Base-by-base conservation (phyloP, 2,329 filamentous ascomycete species). In the Fonsecaea nubica region DNA sequence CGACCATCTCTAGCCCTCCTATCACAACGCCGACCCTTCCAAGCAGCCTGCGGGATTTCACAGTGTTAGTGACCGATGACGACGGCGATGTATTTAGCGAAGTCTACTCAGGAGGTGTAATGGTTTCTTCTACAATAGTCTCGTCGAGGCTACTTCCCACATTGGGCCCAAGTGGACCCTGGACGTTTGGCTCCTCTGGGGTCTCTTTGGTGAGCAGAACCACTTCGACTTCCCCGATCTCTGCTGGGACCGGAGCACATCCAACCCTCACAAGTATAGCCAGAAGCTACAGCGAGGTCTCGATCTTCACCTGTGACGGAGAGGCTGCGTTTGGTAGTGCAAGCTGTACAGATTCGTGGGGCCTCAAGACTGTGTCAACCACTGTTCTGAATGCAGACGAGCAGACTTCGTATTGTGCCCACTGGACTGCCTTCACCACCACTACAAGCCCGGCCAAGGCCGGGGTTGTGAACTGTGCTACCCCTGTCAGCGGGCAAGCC, bases 371-470 rank as follows among this genome's bases (percentile, higher is more conserved):
- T 4, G n/a, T 58, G 33, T 38, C 56, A 13, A 58, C 56, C 10
- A 13, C 36, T 4, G 36, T 35, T 8, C 36, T 36, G 3, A 32
- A 8, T 8, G 15, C 40, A 13, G 18, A 25, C 25, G 56, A 42
- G 25, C 33, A 36, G 25, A 38, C 54, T 2, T n/a, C 32, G 2
- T 36, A 57, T 15, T 58, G 56, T 30, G 38, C n/a, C 21, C 38
- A 35, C 10, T 58, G 56, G 56, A 58, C 56, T 42, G 56, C 56
- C 9, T 45, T 45, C 21, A 38, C 40, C 2, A 42, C 56, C 35
- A 58, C 56, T 13, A 58, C 56, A n/a, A 58, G 56, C 38, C 56
- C 56, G 30, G 56, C 56, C 15, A 32, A 13, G 35, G 18, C 36
- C 10, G 38, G 38, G 30, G 54, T 57, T 32, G 4, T 57, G 33